Evolutionary conservation across 2,329 filamentous ascomycete genomes (phyloP).

Genomic region (Cercospora sp.): DNA sequence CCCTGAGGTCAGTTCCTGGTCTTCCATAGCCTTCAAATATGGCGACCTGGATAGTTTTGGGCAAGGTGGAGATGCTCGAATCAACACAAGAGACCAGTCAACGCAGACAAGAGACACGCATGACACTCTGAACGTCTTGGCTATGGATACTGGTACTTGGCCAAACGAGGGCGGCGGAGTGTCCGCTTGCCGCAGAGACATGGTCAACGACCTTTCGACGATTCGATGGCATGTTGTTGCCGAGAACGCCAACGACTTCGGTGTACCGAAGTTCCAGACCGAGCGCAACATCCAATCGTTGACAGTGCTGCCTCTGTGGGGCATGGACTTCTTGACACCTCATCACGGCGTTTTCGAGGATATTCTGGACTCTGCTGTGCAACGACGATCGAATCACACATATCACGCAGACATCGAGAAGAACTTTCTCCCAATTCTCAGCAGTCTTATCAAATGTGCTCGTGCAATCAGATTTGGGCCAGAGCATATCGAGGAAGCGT

Average conservation of each 20-base stretch:
- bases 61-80: constrained; percentile 54
- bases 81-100: constrained; percentile 52
- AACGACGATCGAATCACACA: constrained; percentile 39
- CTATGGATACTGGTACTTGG: constrained; percentile 47
- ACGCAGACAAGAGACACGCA: constrained; percentile 47
- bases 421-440: constrained; percentile 41
- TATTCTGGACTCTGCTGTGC: constrained; percentile 43
- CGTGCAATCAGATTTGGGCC: constrained; percentile 42
- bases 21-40: constrained; percentile 53
- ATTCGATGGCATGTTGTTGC: constrained; percentile 48
- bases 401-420: constrained; percentile 40
- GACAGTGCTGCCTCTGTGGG: constrained; percentile 46
- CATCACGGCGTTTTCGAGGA: constrained; percentile 46
- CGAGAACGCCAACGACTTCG: constrained; percentile 47
- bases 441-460: constrained; percentile 44
- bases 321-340: constrained; percentile 45
- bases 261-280: constrained; percentile 46
- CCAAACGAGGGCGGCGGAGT: constrained; percentile 47
- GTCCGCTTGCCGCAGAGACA: constrained; percentile 45
- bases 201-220: constrained; percentile 46
- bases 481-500: constrained; percentile 45
- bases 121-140: constrained; percentile 42
- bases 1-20: constrained; percentile 55
- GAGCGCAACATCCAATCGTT: constrained; percentile 47
- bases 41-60: constrained; percentile 56